Evolutionary conservation across 106 monocot species (phyloP), one percentile per base, ranked within the genome.

Genomic region (Dendrobium chrysotoxum): DNA sequence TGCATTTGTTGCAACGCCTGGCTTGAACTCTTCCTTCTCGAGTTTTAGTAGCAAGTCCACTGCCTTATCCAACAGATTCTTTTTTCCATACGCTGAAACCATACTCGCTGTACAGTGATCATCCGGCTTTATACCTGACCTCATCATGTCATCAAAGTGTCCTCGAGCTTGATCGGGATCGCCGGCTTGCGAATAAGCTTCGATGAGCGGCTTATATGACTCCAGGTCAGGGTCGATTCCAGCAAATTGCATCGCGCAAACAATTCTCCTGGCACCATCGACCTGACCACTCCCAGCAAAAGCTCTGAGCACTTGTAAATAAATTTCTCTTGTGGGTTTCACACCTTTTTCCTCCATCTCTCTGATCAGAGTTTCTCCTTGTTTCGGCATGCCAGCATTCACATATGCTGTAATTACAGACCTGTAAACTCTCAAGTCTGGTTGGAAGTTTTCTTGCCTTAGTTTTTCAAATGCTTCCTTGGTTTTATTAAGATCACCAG

Each of bases 1-100:
- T 20, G 84, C 21, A 58, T 95, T 85, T 0, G 91, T 99, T 3
- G 57, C 50, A 16, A 83, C 30, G 1, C 95, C 98, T 0, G 84
- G 88, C 50, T 87, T 78, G 39, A 92, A 88, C 17, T 91, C 91
- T 38, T 91, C 89, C 87, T 90, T 91, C 84, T 99, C 89, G 28
- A 95, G 86, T 38, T 74, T 83, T n/a, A 95, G 45, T 6, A 99
- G 78, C 74, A 95, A 76, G 58, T 90, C 80, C 53, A 99, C 66
- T 38, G 98, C 98, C 77, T 93, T 91, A 83, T 95, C 94, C 54
- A 99, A 79, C 42, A 82, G 65, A 79, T 99, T 99, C 41, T 87
- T 93, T 81, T 76, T 88, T 58, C 46, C 82, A 80, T 95, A 95
- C 0, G 88, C 92, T 2, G 72, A 41, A 53, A 99, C 80, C 85